Conservation (phyloP, 2,329 filamentous ascomycete genomes). For the Colletotrichum sp. region DNA sequence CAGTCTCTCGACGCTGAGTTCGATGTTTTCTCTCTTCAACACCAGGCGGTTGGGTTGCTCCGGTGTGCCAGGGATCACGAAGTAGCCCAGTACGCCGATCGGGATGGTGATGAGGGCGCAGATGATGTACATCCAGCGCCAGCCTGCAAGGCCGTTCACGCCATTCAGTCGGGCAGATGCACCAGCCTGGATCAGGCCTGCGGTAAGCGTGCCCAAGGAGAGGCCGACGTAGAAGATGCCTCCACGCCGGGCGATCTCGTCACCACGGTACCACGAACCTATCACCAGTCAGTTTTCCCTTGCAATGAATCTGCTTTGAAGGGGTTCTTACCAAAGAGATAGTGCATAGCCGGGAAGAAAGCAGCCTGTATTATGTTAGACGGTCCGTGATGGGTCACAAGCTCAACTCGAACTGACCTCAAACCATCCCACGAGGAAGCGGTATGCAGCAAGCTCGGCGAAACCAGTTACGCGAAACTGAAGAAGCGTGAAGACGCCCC, state of each 20-base stretch:
- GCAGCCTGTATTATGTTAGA: conserved; percentile 27
- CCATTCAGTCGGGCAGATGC: conserved; percentile 47
- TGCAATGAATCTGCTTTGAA: neutral
- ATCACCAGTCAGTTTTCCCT: conserved; percentile 38
- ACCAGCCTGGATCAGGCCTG: conserved; percentile 49
- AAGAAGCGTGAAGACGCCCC: conserved; percentile 62
- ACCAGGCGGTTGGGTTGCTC: conserved; percentile 32
- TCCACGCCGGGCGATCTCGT: conserved; percentile 42
- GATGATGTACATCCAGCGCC: conserved; percentile 53
- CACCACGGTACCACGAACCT: conserved; percentile 55
- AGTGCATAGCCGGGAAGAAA: conserved; percentile 35
- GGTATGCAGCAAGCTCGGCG: conserved; percentile 23
- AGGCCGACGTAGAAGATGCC: conserved; percentile 49
- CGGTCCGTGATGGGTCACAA: fast-evolving
- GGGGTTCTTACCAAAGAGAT: conserved; percentile 40
- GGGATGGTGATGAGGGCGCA: conserved; percentile 46
- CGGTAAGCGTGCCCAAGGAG: conserved; percentile 47
- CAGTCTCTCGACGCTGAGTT: conserved; percentile 29
- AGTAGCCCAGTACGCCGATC: conserved; percentile 42
- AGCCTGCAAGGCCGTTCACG: conserved; percentile 42
- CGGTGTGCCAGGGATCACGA: conserved; percentile 39
- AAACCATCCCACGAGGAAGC: conserved; percentile 39
- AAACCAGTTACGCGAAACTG: conserved; percentile 25
- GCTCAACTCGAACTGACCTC: neutral
- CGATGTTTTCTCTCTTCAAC: conserved; percentile 28